Evolutionary conservation across 2,329 filamentous ascomycete genomes (phyloP).

Genomic region (Curvularia lunata): DNA sequence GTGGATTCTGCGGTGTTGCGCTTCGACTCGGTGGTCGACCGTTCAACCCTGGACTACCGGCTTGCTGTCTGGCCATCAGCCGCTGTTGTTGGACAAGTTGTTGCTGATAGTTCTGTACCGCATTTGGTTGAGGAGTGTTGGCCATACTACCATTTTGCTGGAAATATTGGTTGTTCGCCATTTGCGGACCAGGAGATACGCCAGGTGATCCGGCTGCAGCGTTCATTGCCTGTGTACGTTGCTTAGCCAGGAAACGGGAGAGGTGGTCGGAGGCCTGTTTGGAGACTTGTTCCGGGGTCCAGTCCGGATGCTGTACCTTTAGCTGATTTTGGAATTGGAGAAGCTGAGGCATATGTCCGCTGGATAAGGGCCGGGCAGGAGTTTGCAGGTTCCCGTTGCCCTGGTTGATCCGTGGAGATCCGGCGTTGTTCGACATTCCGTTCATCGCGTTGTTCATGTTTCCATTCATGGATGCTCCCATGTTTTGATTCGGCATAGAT

Average conservation of each 20-base stretch:
- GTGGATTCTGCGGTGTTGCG: constrained; percentile 48
- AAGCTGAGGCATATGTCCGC: constrained; percentile 45
- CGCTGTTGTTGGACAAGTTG: constrained; percentile 49
- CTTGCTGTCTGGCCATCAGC: constrained; percentile 43
- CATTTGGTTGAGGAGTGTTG: constrained; percentile 41
- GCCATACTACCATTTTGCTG: constrained; percentile 40
- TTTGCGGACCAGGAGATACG: constrained; percentile 41
- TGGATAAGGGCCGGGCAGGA: constrained; percentile 38
- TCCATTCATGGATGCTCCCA: constrained; percentile 45
- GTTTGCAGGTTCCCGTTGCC: constrained; percentile 40
- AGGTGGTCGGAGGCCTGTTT: constrained; percentile 47
- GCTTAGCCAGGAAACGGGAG: constrained; percentile 39
- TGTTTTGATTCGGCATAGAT: constrained; percentile 38
- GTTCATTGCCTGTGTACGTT: constrained; percentile 47
- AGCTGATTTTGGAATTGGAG: constrained; percentile 41
- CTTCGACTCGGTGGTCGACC: constrained; percentile 45
- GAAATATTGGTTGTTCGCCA: constrained; percentile 45
- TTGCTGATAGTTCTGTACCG: constrained; percentile 47
- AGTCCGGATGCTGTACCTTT: constrained; percentile 47
- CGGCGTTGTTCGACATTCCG: constrained; percentile 44
- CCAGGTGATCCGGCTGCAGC: constrained; percentile 45
- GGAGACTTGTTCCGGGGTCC: constrained; percentile 42
- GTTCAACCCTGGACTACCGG: constrained; percentile 42
- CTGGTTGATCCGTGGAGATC: constrained; percentile 45
- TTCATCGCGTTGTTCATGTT: constrained; percentile 43